Conservation (phyloP, 2,329 filamentous ascomycete species). For the Scedosporium aurantiacum region DNA sequence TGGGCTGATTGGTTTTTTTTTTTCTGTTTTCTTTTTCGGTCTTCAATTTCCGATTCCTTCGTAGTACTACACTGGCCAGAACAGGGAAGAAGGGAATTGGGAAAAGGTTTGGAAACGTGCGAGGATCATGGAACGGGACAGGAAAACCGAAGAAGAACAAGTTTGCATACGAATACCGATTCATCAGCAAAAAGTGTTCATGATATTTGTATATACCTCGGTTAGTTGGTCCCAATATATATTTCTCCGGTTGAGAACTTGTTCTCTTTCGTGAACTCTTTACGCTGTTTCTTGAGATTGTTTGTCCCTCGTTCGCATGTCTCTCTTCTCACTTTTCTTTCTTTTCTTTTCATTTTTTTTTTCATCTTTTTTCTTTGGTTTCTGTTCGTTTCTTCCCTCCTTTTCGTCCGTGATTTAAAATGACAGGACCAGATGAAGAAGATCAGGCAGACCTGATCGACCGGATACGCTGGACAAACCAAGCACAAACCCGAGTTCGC, state of each 20-base stretch:
- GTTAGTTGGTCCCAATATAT: slow-evolving; percentile 2
- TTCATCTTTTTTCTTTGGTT: not conserved
- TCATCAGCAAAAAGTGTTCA: not conserved
- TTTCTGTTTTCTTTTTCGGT: not conserved
- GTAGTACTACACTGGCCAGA: not conserved
- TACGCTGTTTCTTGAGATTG: not conserved
- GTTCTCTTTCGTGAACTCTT: not conserved
- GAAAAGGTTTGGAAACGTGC: not conserved
- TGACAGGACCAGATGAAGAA: not conserved
- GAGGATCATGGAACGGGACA: not conserved
- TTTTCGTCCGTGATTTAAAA: not conserved
- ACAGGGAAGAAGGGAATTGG: not conserved
- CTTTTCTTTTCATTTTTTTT: not conserved
- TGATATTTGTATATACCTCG: not conserved
- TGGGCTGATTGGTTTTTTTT: not conserved
- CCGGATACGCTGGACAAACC: not conserved
- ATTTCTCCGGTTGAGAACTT: not conserved
- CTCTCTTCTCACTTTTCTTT: not conserved
- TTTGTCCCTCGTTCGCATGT: not conserved
- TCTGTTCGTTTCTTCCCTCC: too few relatives aligned
- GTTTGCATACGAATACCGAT: not conserved
- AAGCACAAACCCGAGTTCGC: not conserved
- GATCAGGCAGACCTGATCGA: not conserved
- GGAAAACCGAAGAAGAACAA: not conserved
- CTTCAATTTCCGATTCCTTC: not conserved